These are phyloP conservation scores for Lepidopterella palustris DNA, from an alignment of 495 filamentous ascomycete genomes.

Conservation along the genomic window DNA sequence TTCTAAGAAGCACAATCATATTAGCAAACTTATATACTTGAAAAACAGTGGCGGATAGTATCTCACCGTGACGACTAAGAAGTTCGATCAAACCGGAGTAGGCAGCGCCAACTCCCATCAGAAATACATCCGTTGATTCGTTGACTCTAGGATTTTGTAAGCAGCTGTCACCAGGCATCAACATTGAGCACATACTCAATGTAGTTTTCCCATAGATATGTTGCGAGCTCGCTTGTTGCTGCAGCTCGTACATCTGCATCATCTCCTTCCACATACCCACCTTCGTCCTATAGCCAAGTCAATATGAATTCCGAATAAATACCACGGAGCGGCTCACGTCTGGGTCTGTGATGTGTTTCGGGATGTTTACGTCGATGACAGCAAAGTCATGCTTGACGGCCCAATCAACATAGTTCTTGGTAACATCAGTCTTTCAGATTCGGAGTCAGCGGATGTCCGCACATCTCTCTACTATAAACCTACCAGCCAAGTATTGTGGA, in stretches of 20 bases:
- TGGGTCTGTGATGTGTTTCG: conserved; percentile 55
- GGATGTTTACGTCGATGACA: conserved; percentile 85
- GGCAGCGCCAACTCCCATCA: conserved; percentile 70
- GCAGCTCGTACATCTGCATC: conserved; percentile 3
- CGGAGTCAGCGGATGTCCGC: conserved; percentile 40
- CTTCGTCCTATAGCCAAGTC: conserved; percentile 20
- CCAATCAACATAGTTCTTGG: conserved; percentile 77
- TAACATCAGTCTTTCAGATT: conserved; percentile 60
- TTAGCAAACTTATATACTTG: neutral
- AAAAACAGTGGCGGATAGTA: neutral
- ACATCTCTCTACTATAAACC: conserved; percentile 37
- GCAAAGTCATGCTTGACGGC: conserved; percentile 63
- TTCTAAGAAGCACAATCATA: conserved; percentile 22
- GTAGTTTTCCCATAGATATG: conserved; percentile 96
- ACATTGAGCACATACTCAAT: conserved; percentile 53
- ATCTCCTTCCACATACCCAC: conserved; percentile 18
- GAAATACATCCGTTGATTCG: conserved; percentile 62
- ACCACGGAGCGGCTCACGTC: conserved; percentile 40
- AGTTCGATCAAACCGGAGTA: conserved; percentile 42
- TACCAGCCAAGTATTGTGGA: conserved; percentile 84
- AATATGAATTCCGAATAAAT: conserved; percentile 2
- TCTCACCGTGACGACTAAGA: conserved; percentile 37
- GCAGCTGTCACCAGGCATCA: neutral
- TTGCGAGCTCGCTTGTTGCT: conserved; percentile 66
- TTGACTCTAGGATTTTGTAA: conserved; percentile 45